phyloP scores from a whole-genome alignment of 2,329 filamentous ascomycete species.

The Hypoxylon sp. region DNA sequence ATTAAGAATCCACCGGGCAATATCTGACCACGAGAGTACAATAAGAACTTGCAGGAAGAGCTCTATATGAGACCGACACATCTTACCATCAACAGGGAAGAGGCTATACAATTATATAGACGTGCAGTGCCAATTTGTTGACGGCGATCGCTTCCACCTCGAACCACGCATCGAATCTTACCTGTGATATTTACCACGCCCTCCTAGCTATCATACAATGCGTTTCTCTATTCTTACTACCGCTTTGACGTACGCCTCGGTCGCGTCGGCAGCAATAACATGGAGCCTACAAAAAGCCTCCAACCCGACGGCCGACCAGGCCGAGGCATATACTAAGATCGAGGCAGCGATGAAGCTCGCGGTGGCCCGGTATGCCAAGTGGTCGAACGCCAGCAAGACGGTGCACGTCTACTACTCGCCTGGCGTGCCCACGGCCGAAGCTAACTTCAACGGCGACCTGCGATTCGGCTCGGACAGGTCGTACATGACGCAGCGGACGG shows the following conservation, averaged over 20 bases:
- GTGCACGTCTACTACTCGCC: slow-evolving; percentile 61
- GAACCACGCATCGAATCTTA: neutral
- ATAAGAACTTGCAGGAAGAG: neutral
- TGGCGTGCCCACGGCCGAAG: slow-evolving; percentile 63
- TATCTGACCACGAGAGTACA: slow-evolving; percentile 15
- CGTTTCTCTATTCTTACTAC: slow-evolving; percentile 54
- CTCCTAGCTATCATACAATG: slow-evolving; percentile 51
- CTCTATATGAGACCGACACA: slow-evolving; percentile 15
- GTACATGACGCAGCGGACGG: slow-evolving; percentile 66
- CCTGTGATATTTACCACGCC: neutral
- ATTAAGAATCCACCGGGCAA: slow-evolving; percentile 14
- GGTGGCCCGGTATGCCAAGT: slow-evolving; percentile 58
- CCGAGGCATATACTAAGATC: slow-evolving; percentile 62
- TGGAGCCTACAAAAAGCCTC: slow-evolving; percentile 57
- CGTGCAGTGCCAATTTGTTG: slow-evolving; percentile 3
- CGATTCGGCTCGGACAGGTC: slow-evolving; percentile 62
- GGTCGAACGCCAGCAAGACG: slow-evolving; percentile 57
- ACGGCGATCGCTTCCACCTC: slow-evolving; percentile 21
- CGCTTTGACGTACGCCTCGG: slow-evolving; percentile 52
- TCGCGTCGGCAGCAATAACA: slow-evolving; percentile 57
- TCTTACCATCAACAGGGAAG: slow-evolving; percentile 19
- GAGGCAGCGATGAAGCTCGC: slow-evolving; percentile 60
- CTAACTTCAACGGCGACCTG: slow-evolving; percentile 62
- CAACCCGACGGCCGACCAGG: slow-evolving; percentile 61
- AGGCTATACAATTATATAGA: slow-evolving; percentile 19